Evolutionary conservation across 2,329 filamentous ascomycete genomes (phyloP), one percentile per base, ranked within the genome.

Genomic region (Nigrospora oryzae): DNA sequence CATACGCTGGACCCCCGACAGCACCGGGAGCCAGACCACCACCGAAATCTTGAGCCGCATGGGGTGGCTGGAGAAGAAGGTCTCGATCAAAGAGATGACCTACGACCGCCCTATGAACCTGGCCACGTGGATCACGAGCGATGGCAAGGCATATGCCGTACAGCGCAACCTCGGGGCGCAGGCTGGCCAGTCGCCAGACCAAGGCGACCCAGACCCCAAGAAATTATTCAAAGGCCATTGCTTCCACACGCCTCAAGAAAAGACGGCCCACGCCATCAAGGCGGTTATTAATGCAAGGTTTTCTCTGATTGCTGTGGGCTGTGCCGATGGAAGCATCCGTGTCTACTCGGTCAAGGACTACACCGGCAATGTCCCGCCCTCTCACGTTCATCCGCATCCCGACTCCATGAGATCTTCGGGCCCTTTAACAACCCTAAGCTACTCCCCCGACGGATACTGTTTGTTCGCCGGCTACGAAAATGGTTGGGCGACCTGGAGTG

Each of bases 51-150:
- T 97, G 49, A 90, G 83, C 57, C 84, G 86, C 44, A 95, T 96
- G 81, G 68, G 78, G 40, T 95, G 89, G 84, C 67, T 96, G 17
- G 81, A 83, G 43, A 90, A 87, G 63, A 91, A 86, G 63, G 74
- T 77, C 1, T 79, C 75, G 2, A 79, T 97, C 43, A 71, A 75
- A 15, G 87, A 94, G 56, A 94, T 98, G 85, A 84, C 91, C 2
- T 83, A 95, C 60, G 93, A 98, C 63, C 80, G 91, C 48, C 91
- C 93, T 1, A 98, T 98, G 90, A 96, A 95, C 57, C 72, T 98
- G 12, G 83, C 87, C 11, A 88, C 90, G 11, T 98, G 93, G 93
- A 79, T 95, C 46, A 93, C 89, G 5, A 86, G 74, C 56, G 89
- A 94, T 56, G 93, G 93, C 7, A 82, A 81, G 60, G 89, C 84